Base-by-base conservation (phyloP, 352 stramenopile species). In the Albugo laibachii region DNA sequence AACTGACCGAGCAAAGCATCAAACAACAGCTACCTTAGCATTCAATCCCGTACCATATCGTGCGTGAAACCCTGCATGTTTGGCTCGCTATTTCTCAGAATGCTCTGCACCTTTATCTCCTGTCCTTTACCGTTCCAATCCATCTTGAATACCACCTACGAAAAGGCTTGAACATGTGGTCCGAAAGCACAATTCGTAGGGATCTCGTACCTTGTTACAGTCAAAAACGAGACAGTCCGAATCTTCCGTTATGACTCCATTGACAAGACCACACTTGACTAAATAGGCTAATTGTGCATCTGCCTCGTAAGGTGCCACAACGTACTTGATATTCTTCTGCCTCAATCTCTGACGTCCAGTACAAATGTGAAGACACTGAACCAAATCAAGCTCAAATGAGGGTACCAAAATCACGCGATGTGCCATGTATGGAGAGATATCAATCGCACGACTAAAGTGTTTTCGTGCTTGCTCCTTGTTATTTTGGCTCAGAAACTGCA, bases 291-390 rank as follows among this genome's bases (percentile, higher is more conserved):
- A 72, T 63, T 98, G 93, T 11, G 50, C 50, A 53, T 99, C 95
- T 12, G 94, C 94, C 68, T 99, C 95, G 56, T 98, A 99, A 10
- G 94, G 94, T 10, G 94, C 93, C 3, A 98, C 93, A 5, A 98
- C 58, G 52, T 92, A 97, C 5, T 69, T 37, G 31, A 98, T 73
- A 11, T 68, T 72, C 13, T 53, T 59, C 20, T 53, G 48, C 52
- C 80, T 83, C 11, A 85, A 50, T 12, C 56, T 52, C 73, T 83
- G 38, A 50, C 19, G 14, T 5, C 37, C 12, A 21, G 16, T 8
- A 10, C 16, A 21, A 43, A 43, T 2, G 8, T 43, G 38, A 43
- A 8, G 16, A 3, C 3, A 21, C 8, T 21, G 38, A 8, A 19
- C 3, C 3, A 21, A 8, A 43, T 43, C 8, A 21, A 10, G 2